Base-by-base conservation (phyloP, 345 rosid genomes). In the Linum tenue region DNA sequence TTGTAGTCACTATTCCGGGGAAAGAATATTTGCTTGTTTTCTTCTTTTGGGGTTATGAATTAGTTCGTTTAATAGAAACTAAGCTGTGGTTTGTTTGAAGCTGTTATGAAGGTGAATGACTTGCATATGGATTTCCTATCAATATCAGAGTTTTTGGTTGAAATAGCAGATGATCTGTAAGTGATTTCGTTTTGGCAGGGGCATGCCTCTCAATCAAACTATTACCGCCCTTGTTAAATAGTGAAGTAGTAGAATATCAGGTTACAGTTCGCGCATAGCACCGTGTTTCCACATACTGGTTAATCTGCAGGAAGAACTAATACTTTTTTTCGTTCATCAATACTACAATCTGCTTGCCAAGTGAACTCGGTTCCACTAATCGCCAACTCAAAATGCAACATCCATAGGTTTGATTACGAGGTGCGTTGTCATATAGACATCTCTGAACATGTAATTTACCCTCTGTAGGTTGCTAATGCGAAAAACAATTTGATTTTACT, bases 51-150 rank as follows among this genome's bases (percentile, higher is more conserved):
- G 4, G 56, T 57, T 39, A 56, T 35, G 40, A 48, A 12, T 11
- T 31, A 5, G 10, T 17, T 2, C 41, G 39, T 58, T 40, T 60
- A 17, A 44, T 38, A 59, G 31, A 59, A 15, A 44, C 67, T 76
- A 57, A 76, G 31, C 38, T 37, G 56, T 48, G 60, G 64, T 70
- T 77, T 66, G 73, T 64, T 82, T 78, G 70, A 74, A 74, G 75
- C 74, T 75, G 43, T 63, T 74, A 31, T 68, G 39, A 73, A 92
- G 98, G 94, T 86, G 72, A 83, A 84, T 81, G 88, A 79, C 69
- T 60, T 85, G 86, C 94, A 90, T 67, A 88, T 88, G 96, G 94
- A 85, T 58, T 90, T 92, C 73, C 70, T 92, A 60, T 92, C 96
- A 16, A 72, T 78, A 48, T 89, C 98, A 8, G 97, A 90, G 73